Percentiles rank a stretch among this genome's conserved stretches.
phyloP scores from a whole-genome alignment of 2,329 filamentous ascomycete species.

The Phaeosphaeria sp. region DNA sequence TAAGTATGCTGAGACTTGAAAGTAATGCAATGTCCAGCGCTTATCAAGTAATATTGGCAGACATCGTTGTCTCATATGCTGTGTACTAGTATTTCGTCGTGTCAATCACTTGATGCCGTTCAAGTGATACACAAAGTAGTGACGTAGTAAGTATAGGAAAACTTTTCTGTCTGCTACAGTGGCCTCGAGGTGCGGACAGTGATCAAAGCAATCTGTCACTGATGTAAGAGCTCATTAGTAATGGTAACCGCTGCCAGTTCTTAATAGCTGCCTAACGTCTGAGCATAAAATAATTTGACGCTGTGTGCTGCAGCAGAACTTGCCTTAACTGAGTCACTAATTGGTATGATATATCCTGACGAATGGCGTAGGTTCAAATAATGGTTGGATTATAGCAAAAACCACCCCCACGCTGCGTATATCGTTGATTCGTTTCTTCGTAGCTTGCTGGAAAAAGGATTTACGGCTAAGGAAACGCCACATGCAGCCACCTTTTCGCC shows the following conservation, averaged over 20 bases:
- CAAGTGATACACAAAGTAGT: no score
- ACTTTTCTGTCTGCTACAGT: no score
- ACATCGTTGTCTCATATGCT: not conserved
- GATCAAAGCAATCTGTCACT: no score
- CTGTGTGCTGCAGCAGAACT: no score
- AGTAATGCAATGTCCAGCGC: not conserved
- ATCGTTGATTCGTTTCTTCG: constrained; percentile 18
- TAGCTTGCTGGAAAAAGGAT: not conserved
- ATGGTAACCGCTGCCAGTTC: no score
- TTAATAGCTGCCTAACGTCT: no score
- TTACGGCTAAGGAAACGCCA: constrained; percentile 5
- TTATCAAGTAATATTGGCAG: not conserved
- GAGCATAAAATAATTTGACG: no score
- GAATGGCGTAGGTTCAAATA: not conserved
- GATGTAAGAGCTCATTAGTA: no score
- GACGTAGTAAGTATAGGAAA: no score
- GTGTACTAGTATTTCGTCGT: not conserved
- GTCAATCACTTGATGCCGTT: not conserved
- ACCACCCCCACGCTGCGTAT: constrained; percentile 31
- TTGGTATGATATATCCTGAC: no score
- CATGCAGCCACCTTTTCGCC: constrained; percentile 8
- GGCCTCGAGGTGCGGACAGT: no score
- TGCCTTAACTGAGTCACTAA: no score
- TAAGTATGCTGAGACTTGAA: not conserved
- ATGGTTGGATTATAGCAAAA: constrained; percentile 7